Base-by-base conservation (phyloP, 1,284 basidiomycete genomes). In the Cryptococcus sp. region DNA sequence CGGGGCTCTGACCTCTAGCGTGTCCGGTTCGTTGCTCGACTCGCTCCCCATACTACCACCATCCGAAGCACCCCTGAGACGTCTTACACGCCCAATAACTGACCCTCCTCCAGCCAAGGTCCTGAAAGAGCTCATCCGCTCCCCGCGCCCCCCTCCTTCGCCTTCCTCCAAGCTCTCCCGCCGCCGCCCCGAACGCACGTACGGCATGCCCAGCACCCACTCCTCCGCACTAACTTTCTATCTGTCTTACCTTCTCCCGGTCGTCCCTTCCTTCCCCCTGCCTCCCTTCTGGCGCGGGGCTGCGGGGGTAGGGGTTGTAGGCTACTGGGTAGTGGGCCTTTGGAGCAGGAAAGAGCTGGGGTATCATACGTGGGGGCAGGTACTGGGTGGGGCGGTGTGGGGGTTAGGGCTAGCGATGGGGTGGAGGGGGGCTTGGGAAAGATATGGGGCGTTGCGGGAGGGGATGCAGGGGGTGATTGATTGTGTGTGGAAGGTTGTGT, bases 121-220 rank as follows among this genome's bases (percentile, higher is more conserved):
- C 5, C 70, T 88, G 56, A 93, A 92, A 72, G 79, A 70, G 21
- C 67, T 82, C 47, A 80, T 93, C 47, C 82, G 83, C 2, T 55
- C 57, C 24, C 57, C 63, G 7, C 63, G 64, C 21, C 65, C 62
- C 6, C 59, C 91, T 67, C 83, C 85, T 16, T 82, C 90, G n/a
- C 89, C 89, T 2, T 66, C 73, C 45, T 68, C 74, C 33, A 73
- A 24, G 44, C 55, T 57, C 4, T 64, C 50, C 15, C 60, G 43
- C 13, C 60, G 69, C 42, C 55, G 59, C 11, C 55, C 61, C 4
- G 73, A 78, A 56, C 66, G 65, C 38, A 76, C 76, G 3, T 69
- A 68, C 68, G 89, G 89, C 3, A 92, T 93, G 89, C 91, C 91
- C 3, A 89, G 87, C 52, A 93, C 91, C 2, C 91, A 94, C 72